These are phyloP conservation scores for Ilyonectria robusta DNA, from an alignment of 2,329 filamentous ascomycete species.

Conservation along the genomic window DNA sequence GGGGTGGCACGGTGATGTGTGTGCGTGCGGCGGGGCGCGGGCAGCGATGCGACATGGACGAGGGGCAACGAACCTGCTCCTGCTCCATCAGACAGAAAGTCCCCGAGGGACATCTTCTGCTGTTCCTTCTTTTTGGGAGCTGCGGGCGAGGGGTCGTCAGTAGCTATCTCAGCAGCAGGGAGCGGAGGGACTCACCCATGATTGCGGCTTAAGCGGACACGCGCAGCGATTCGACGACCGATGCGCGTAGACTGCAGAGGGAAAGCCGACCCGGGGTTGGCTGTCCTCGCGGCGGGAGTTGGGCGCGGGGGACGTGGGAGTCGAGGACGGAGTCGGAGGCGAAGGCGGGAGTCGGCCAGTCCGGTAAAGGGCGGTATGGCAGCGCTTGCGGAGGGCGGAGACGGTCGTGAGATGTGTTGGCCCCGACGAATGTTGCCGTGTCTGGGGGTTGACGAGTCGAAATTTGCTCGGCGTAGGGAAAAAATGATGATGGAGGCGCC, in stretches of 20 bases:
- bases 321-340: conserved; percentile 32
- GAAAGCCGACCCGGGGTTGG: conserved; percentile 48
- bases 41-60: conserved; percentile 44
- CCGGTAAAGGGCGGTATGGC: conserved; percentile 27
- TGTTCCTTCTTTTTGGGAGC: conserved; percentile 94
- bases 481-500: conserved; percentile 54
- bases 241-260: conserved; percentile 55
- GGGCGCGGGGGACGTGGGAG: conserved; percentile 3
- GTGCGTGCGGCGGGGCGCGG: conserved; percentile 41
- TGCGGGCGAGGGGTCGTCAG: conserved; percentile 55
- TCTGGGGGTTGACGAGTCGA: conserved; percentile 60
- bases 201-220: conserved; percentile 67
- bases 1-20: conserved; percentile 38
- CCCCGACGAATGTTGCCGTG: conserved; percentile 58
- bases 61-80: conserved; percentile 80
- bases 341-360: conserved; percentile 12
- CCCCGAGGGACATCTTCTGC: conserved; percentile 97
- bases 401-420: conserved; percentile 46
- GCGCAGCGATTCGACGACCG: conserved; percentile 62
- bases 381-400: conserved; percentile 34
- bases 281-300: conserved; percentile 41
- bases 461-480: conserved; percentile 60
- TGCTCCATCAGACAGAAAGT: conserved; percentile 88
- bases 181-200: conserved; percentile 66
- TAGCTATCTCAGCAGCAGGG: conserved; percentile 18